phyloP scores from a whole-genome alignment of 2,329 filamentous ascomycete species.

The Phoma sp. region DNA sequence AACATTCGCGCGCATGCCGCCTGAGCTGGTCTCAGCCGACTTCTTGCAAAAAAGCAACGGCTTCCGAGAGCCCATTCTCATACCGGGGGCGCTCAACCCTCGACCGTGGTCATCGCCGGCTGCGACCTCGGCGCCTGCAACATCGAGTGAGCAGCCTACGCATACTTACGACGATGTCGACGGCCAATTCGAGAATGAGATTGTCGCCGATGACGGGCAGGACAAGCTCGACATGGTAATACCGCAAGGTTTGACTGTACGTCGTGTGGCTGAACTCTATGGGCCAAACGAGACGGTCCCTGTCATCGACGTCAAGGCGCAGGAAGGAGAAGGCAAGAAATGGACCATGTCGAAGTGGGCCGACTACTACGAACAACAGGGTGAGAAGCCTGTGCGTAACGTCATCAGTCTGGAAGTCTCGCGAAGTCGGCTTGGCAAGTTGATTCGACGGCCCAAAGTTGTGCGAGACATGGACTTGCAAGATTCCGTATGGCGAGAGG shows the following conservation, averaged over 20 bases:
- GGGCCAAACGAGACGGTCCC: constrained; percentile 67
- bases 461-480: constrained; percentile 68
- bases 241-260: constrained; percentile 67
- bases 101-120: constrained; percentile 43
- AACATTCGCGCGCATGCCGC: constrained; percentile 67
- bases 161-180: constrained; percentile 7
- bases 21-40: constrained; percentile 67
- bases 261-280: constrained; percentile 67
- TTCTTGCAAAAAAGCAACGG: constrained; percentile 67
- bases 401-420: constrained; percentile 74
- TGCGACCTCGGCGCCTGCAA: constrained; percentile 18
- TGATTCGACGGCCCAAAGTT: constrained; percentile 68
- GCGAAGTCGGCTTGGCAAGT: constrained; percentile 64
- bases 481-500: constrained; percentile 62
- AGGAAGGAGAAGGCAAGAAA: constrained; percentile 67
- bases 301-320: constrained; percentile 73
- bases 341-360: constrained; percentile 72
- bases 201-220: constrained; percentile 64
- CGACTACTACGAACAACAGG: constrained; percentile 69
- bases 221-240: constrained; percentile 73
- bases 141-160: constrained; percentile 23
- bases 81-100: constrained; percentile 67
- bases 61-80: constrained; percentile 71
- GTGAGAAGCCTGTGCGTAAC: constrained; percentile 68
- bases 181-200: constrained; percentile 55